A percentile compares a stretch with the other conserved stretches of the same genome.
These are phyloP conservation scores for Hirschioporus abietinus DNA, from an alignment of 768 basidiomycete species.

Conservation along the genomic window DNA sequence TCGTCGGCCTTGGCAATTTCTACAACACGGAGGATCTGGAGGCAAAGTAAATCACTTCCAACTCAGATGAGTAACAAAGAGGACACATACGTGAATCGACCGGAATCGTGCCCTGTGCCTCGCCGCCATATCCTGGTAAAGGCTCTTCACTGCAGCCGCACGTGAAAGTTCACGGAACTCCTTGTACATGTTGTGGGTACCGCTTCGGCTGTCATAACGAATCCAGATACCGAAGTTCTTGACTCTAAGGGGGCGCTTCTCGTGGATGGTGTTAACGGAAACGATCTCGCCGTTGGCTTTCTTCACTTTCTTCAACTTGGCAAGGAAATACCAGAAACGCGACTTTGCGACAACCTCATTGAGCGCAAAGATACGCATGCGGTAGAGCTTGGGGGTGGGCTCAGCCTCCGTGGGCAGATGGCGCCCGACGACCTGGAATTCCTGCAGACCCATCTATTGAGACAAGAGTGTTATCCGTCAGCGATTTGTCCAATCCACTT, in stretches of 20 bases:
- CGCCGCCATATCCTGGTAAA: constrained; percentile 99
- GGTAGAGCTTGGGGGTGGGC: constrained; percentile 96
- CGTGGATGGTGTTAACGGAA: constrained; percentile 94
- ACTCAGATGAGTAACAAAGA: background rate
- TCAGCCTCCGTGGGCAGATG: constrained; percentile 93
- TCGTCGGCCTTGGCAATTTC: constrained; percentile 92
- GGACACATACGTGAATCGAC: constrained; percentile 80
- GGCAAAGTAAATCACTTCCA: background rate
- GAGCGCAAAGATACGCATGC: constrained; percentile 99
- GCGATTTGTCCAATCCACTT: constrained; percentile 1
- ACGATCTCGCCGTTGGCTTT: constrained; percentile 99
- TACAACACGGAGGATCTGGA: constrained; percentile 94
- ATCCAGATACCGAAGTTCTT: constrained; percentile 99
- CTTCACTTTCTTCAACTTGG: constrained; percentile 98
- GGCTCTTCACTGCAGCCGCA: constrained; percentile 89
- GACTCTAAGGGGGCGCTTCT: constrained; percentile 96
- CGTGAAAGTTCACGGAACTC: constrained; percentile 95
- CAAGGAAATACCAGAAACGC: constrained; percentile 99
- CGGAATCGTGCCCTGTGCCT: constrained; percentile 99
- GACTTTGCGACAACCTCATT: constrained; percentile 99
- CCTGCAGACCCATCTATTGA: constrained; percentile 68
- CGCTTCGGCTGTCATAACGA: constrained; percentile 98
- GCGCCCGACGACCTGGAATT: constrained; percentile 97
- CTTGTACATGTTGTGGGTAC: constrained; percentile 99
- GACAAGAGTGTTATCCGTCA: constrained; percentile 7